These are phyloP conservation scores for Fusarium piperis DNA, from an alignment of 2,329 filamentous ascomycete species.

Conservation along the genomic window DNA sequence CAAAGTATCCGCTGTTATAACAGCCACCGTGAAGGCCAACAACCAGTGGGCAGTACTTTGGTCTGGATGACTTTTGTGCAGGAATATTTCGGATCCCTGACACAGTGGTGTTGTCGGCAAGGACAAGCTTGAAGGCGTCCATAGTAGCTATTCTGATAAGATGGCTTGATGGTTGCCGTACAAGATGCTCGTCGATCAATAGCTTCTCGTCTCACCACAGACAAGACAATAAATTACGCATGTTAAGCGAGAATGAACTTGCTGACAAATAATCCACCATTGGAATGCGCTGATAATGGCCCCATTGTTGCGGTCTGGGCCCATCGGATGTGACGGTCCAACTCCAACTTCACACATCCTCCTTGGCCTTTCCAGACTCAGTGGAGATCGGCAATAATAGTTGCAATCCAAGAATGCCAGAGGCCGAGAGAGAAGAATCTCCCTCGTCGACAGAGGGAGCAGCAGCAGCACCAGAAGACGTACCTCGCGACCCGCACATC, in stretches of 20 bases:
- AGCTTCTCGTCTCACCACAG: background rate
- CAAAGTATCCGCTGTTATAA: constrained; percentile 35
- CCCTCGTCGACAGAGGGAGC: background rate
- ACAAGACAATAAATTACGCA: background rate
- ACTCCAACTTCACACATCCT: background rate
- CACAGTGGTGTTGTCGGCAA: constrained; percentile 16
- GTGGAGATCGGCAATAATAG: background rate
- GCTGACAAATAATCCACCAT: background rate
- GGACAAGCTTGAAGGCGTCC: constrained; percentile 22
- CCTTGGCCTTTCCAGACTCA: background rate
- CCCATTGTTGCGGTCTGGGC: background rate
- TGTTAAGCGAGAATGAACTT: background rate
- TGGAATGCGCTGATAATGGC: background rate
- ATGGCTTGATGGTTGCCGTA: background rate
- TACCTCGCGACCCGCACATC: constrained; percentile 15
- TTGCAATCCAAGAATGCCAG: background rate
- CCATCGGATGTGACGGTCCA: background rate
- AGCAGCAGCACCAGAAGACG: background rate
- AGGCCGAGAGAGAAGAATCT: background rate
- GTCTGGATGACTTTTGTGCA: background rate
- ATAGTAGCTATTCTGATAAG: background rate
- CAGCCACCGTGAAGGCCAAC: constrained; percentile 35
- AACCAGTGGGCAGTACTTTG: constrained; percentile 25
- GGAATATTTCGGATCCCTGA: constrained; percentile 33
- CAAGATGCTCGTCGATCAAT: background rate